Evolutionary conservation across 1,284 basidiomycete genomes (phyloP), one percentile per base, ranked within the genome.

Genomic region (Pterulicium gracile): DNA sequence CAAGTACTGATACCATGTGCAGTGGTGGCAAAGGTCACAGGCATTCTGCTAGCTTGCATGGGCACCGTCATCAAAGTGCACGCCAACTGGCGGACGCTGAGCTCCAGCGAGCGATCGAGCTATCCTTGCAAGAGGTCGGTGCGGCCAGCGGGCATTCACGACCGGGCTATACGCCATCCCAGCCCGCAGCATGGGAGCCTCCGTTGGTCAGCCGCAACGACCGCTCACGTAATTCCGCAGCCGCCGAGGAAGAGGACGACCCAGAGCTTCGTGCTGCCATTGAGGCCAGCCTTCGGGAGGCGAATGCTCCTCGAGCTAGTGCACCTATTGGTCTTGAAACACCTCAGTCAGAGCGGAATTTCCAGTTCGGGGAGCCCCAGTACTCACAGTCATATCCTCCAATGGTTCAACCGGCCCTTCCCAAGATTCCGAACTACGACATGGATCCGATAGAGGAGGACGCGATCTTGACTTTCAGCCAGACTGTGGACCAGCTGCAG

Each of bases 191-290:
- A 2, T 61, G 66, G 7, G 86, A 91, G 56, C 87, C 88, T 1
- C 89, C 89, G 1, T 55, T 84, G 17, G 63, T 86, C 23, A 78
- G 83, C 51, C 69, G 71, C 46, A 60, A 58, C 43, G 68, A 68
- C 4, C 72, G 67, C 47, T 73, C 79, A 2, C 57, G 61, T 4
- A 52, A 57, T 32, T 62, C 61, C 34, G 51, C 57, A 2, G 53
- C 61, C 39, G 53, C 66, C 3, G 82, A 79, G 12, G 90, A 92
- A 18, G 92, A 94, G 42, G 88, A 97, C 18, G 95, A 98, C 60
- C 88, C 90, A 7, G 92, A 98, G 54, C 69, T 99, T 18, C 81
- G 77, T 46, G 88, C 95, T 12, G 96, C 96, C 0, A 99, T 98
- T 49, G 94, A 97, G 58, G 96, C 96, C 0, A 93, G 88, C 58